Conservation (phyloP, 805 yeast genomes). For the Ogataea pini region DNA sequence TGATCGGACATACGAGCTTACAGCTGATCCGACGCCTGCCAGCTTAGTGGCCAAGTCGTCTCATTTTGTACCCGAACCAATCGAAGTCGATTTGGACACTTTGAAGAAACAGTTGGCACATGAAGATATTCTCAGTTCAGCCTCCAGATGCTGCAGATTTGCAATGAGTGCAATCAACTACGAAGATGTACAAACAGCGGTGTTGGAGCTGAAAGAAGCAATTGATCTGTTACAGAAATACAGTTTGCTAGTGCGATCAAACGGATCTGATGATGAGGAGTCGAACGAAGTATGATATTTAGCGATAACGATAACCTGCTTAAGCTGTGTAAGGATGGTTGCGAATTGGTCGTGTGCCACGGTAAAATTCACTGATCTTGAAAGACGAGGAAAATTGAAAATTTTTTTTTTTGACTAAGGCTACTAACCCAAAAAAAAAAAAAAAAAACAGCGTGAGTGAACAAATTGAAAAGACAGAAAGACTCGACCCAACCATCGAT, state of each 20-base stretch:
- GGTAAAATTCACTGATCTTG: neutral
- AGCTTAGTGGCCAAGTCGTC: slow-evolving; percentile 16
- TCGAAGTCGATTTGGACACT: slow-evolving; percentile 13
- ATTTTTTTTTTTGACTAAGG: slow-evolving; percentile 7
- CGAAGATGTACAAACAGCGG: slow-evolving; percentile 68
- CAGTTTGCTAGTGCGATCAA: neutral
- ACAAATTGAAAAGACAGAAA: neutral
- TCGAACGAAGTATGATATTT: neutral
- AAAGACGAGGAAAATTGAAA: slow-evolving; percentile 3
- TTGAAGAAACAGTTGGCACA: slow-evolving; percentile 25
- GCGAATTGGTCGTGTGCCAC: neutral
- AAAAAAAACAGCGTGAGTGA: neutral
- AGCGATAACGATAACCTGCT: too few relatives aligned
- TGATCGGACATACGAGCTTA: too few relatives aligned
- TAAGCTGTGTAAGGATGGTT: neutral
- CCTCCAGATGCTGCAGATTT: slow-evolving; percentile 66
- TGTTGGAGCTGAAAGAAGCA: slow-evolving; percentile 52
- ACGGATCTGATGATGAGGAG: neutral
- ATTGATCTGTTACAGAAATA: slow-evolving; percentile 31
- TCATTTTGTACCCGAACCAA: neutral
- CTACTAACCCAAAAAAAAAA: neutral
- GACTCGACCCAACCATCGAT: neutral
- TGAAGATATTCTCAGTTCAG: slow-evolving; percentile 38
- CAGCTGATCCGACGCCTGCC: slow-evolving; percentile 6
- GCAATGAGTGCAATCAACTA: slow-evolving; percentile 75